phyloP scores from a whole-genome alignment of 345 rosid genomes.

The Bretschneidera sinensis region DNA sequence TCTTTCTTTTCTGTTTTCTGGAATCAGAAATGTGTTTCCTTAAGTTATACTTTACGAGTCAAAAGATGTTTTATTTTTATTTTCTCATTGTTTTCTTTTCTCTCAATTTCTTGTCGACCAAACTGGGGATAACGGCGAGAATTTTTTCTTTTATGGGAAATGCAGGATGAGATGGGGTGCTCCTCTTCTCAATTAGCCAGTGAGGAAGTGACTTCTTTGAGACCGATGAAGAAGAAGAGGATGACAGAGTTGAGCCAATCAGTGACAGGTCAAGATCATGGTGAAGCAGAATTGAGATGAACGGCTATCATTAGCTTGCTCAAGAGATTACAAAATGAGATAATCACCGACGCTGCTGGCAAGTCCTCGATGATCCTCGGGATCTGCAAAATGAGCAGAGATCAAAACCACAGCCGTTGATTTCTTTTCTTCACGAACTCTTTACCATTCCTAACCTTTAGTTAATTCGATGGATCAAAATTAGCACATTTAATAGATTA shows the following conservation, averaged over 20 bases:
- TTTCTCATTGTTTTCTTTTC: not conserved
- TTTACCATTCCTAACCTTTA: slow-evolving; percentile 20
- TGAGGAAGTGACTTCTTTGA: slow-evolving; percentile 22
- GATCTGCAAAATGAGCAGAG: slow-evolving; percentile 34
- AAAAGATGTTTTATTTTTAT: not conserved
- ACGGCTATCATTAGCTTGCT: slow-evolving; percentile 27
- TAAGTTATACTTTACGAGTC: not conserved
- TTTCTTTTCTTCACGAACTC: not conserved
- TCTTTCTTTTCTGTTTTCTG: not conserved
- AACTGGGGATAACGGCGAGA: not conserved
- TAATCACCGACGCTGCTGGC: slow-evolving; percentile 18
- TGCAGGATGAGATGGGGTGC: slow-evolving; percentile 55
- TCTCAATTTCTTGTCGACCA: slow-evolving; percentile 10
- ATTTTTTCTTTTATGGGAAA: not conserved
- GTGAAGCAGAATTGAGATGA: slow-evolving; percentile 32
- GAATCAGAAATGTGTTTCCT: not conserved
- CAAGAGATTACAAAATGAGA: slow-evolving; percentile 28
- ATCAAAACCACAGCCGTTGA: slow-evolving; percentile 28
- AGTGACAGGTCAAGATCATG: slow-evolving; percentile 4
- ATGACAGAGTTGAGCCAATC: slow-evolving; percentile 17
- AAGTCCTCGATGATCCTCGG: slow-evolving; percentile 28
- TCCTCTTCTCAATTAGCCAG: slow-evolving; percentile 30
- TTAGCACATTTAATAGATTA: too few species aligned
- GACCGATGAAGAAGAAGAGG: slow-evolving; percentile 39
- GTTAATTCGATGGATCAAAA: too few species aligned